Evolutionary conservation across 768 basidiomycete genomes (phyloP), one percentile per base, ranked within the genome.

Genomic region (Pleurotus djamor): DNA sequence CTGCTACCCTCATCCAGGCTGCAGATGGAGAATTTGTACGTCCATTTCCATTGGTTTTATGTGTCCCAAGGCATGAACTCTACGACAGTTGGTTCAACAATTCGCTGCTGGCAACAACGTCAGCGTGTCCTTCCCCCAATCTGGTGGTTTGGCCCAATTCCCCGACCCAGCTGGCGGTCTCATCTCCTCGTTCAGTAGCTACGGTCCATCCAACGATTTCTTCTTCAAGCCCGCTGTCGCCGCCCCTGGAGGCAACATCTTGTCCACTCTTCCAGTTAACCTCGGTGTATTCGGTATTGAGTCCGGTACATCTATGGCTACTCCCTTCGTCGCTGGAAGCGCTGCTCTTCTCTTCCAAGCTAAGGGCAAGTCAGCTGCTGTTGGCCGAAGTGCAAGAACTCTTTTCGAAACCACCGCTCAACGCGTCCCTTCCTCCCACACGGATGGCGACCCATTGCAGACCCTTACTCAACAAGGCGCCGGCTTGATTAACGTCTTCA

Each of bases 151-250:
- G 4, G 71, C 73, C 54, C 67, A 79, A 32, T 75, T 81, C 68
- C 78, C 80, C 14, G 80, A 83, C 61, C 73, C 79, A 9, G 68
- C 71, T 4, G 86, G 84, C 14, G 86, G 86, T 10, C 74, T 85
- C 45, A 79, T 85, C 16, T 85, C 83, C 1, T 66, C 69, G 16
- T 85, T 84, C 69, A 79, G 82, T 6, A 74, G 73, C 71, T 85
- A 81, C 59, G 87, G 87, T 1, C 86, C 86, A 1, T 77, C 83
- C 4, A 81, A 85, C 65, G 85, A 88, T 64, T 74, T 85, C 61
- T 79, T 72, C 72, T 81, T 82, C 75, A 83, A 83, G 57, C 82
- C 84, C 8, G 74, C 82, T 9, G 66, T 85, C 54, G 72, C 82
- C 33, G 79, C 83, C 4, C 82, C 83, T 0, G 83, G 83, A 8